Evolutionary conservation across 2,329 filamentous ascomycete genomes (phyloP), one percentile per base, ranked within the genome.

Genomic region (Didymella glomerata): DNA sequence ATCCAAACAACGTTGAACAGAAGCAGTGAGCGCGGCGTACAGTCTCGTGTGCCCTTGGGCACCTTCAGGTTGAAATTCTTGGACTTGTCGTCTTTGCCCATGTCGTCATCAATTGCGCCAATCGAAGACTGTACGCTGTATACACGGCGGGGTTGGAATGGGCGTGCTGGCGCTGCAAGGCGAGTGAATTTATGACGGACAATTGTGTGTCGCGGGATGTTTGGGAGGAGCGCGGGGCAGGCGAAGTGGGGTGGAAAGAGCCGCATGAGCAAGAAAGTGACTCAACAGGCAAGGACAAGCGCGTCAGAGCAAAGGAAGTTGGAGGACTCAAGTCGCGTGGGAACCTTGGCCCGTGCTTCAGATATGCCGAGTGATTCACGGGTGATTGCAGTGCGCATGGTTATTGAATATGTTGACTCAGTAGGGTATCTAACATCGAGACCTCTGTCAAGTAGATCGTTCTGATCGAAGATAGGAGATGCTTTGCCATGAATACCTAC

Each of bases 11-110:
- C 9, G 24, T 25, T 22, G 8, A 34, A 4, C 18, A 38, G 93
- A 89, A 78, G 85, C 85, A 89, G 90, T 73, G 88, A 36, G 84
- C 90, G 9, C 8, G 63, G 32, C 77, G 52, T 76, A 88, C 88
- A 96, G 77, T 96, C 93, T 76, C 92, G 91, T 66, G 92, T 96
- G 68, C 93, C 92, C 84, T 96, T 96, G 63, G 92, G 91, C 73
- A 90, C 91, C 84, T 96, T 96, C 76, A 96, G 84, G 78, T 88
- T 87, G 78, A 90, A 88, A 53, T 75, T 70, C 56, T 72, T 68
- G 57, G 65, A 57, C 57, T 75, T 78, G 69, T 68, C 77, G 68
- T 80, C 79, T 69, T 81, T 81, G 58, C 78, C 80, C 80, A 82
- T 82, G 27, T 76, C 74, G 75, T 73, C 67, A 61, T 68, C 64